These are phyloP conservation scores for Fraxinus latifolia DNA, from an alignment of 305 asterid genomes.

Conservation along the genomic window DNA sequence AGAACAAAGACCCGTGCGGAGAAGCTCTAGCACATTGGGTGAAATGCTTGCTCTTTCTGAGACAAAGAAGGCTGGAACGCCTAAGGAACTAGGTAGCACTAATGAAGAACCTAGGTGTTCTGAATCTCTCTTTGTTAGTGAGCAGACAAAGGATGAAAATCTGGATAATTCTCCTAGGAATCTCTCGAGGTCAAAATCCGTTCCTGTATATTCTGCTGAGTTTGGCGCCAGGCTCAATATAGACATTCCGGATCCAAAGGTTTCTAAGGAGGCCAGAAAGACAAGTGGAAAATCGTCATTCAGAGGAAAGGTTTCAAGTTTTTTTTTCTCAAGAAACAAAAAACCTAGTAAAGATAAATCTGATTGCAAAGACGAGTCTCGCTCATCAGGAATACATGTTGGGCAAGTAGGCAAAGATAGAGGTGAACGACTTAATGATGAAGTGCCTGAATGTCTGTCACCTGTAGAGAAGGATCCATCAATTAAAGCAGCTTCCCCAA, in stretches of 20 bases:
- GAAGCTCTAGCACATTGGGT: slow-evolving; percentile 65
- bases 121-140: slow-evolving; percentile 24
- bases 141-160: slow-evolving; percentile 21
- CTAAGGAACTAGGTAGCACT: slow-evolving; percentile 29
- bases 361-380: slow-evolving; percentile 44
- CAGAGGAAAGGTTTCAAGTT: slow-evolving; percentile 75
- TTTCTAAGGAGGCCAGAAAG: slow-evolving; percentile 44
- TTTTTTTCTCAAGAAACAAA: slow-evolving; percentile 73
- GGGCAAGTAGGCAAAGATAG: slow-evolving; percentile 24
- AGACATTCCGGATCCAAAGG: slow-evolving; percentile 35
- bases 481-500: slow-evolving; percentile 27
- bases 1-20: slow-evolving; percentile 41
- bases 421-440: slow-evolving; percentile 22
- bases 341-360: slow-evolving; percentile 53
- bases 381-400: slow-evolving; percentile 23
- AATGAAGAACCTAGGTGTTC: slow-evolving; percentile 27
- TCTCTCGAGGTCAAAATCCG: slow-evolving; percentile 76
- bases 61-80: slow-evolving; percentile 37
- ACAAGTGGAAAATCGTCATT: slow-evolving; percentile 55
- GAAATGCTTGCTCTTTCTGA: slow-evolving; percentile 76
- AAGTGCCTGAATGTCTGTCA: slow-evolving; percentile 27
- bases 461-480: slow-evolving; percentile 26
- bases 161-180: slow-evolving; percentile 36
- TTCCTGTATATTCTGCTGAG: slow-evolving; percentile 68
- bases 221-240: slow-evolving; percentile 43